Percentiles rank a stretch among this genome's conserved stretches.
phyloP scores from a whole-genome alignment of 2,329 filamentous ascomycete genomes.

The Cytospora paraplurivora region DNA sequence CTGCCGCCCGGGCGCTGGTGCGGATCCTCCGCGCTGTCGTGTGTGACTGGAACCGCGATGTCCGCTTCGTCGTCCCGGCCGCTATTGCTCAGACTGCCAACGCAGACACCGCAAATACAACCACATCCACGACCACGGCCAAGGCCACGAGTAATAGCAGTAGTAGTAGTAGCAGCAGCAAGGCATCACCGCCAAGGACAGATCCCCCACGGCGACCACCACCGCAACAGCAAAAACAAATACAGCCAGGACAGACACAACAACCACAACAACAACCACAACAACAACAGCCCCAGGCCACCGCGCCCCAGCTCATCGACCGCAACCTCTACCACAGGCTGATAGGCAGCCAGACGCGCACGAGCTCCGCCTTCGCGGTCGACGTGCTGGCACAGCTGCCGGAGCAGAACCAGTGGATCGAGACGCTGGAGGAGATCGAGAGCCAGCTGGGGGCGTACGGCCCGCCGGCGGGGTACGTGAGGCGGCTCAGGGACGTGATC shows the following conservation, averaged over 20 bases:
- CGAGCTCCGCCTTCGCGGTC: slow-evolving; percentile 48
- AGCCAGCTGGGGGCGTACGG: slow-evolving; percentile 33
- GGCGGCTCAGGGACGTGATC: slow-evolving; percentile 37
- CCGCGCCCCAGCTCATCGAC: slow-evolving; percentile 34
- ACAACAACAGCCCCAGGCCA: neutral
- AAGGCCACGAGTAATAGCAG: neutral
- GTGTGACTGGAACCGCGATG: slow-evolving; percentile 27
- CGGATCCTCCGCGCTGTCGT: slow-evolving; percentile 51
- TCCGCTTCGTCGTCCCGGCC: neutral
- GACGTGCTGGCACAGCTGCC: slow-evolving; percentile 47
- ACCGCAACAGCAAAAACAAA: too few species aligned
- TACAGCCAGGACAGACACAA: neutral
- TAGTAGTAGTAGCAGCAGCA: slow-evolving; percentile 32
- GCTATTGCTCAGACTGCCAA: neutral
- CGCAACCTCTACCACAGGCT: slow-evolving; percentile 53
- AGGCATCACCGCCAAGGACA: neutral
- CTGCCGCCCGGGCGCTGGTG: slow-evolving; percentile 51
- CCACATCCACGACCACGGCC: neutral
- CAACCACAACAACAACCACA: neutral
- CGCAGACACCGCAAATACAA: neutral
- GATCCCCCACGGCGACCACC: neutral
- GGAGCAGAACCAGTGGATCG: slow-evolving; percentile 47
- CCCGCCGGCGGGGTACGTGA: slow-evolving; percentile 35
- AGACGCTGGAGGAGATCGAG: slow-evolving; percentile 41
- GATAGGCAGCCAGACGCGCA: slow-evolving; percentile 46